Base-by-base conservation (phyloP, 805 yeast species). In the Candida rishiriensis region DNA sequence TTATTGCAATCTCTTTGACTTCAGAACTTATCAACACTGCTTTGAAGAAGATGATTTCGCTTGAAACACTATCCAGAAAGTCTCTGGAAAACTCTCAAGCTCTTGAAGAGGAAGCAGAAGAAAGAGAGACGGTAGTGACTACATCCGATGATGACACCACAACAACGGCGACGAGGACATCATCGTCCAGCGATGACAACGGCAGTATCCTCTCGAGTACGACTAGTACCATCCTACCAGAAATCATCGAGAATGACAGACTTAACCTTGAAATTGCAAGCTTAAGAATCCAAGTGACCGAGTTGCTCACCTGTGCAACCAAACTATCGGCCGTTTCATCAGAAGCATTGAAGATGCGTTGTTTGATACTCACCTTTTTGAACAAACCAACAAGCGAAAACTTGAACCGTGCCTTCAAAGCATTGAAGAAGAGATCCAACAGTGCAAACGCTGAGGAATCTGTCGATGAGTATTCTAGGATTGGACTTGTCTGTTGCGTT, bases 401-500 rank as follows among this genome's bases (percentile, higher is more conserved):
- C 17, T 29, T 61, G 29, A 36, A 36, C 13, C 35, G 40, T 31
- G 36, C 40, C 13, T 41, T 41, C 28, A 41, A 36, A 21, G 26
- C 36, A 8, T 41, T 41, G 33, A 46, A 52, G 9, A 35, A 33
- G 13, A 51, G 54, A 15, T 54, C 56, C 38, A 34, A 46, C 5
- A 32, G 43, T 8, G 33, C 46, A 11, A 44, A 46, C 6, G 41
- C 41, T 10, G 31, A 26, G 11, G 35, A 26, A 7, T 43, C 18
- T 12, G 15, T 44, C 6, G 48, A 47, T 17, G 35, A 44, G 12
- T 60, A 52, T 28, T 17, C 50, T 3, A 45, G 47, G 36, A 36
- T 49, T 26, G 59, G 57, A 1, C 39, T 61, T 13, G 37, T 53
- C 13, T 62, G 63, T 40, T 50, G 54, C 31, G 55, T 54, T 10